These are phyloP conservation scores for Aspergillus tanneri DNA, from an alignment of 2,329 filamentous ascomycete species.

Conservation along the genomic window DNA sequence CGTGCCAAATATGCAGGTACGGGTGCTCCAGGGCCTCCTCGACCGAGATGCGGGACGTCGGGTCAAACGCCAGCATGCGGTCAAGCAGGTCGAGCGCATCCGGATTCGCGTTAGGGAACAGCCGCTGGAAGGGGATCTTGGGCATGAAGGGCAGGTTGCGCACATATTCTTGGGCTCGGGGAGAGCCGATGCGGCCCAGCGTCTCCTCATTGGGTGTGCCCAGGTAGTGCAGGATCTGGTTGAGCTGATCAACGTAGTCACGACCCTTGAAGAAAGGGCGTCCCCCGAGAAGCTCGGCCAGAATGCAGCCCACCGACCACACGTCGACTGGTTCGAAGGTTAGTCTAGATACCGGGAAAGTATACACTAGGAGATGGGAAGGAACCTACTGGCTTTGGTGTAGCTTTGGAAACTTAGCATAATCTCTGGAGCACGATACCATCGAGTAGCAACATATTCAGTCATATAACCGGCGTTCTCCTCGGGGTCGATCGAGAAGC, in stretches of 20 bases:
- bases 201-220: constrained; percentile 97
- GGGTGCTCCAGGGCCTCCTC: constrained; percentile 94
- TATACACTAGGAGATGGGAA: constrained; percentile 3
- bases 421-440: constrained; percentile 98
- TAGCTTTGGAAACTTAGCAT: constrained; percentile 99
- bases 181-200: constrained; percentile 86
- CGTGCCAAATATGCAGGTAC: constrained; percentile 98
- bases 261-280: constrained; percentile 99
- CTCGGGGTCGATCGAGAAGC: constrained; percentile 94
- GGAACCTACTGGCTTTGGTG: constrained; percentile 93
- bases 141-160: constrained; percentile 93
- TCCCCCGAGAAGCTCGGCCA: constrained; percentile 91
- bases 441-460: constrained; percentile 96
- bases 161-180: constrained; percentile 95
- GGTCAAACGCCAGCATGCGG: constrained; percentile 96
- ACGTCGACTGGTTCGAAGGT: constrained; percentile 74
- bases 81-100: constrained; percentile 94
- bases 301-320: constrained; percentile 97
- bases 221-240: constrained; percentile 97
- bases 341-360: constrained; percentile 6
- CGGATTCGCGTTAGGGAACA: constrained; percentile 94
- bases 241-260: constrained; percentile 98
- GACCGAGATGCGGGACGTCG: constrained; percentile 86
- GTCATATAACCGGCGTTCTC: constrained; percentile 99
- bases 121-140: constrained; percentile 81